Base-by-base conservation (phyloP, 148 eudicot genomes). In the Diospyros lotus region DNA sequence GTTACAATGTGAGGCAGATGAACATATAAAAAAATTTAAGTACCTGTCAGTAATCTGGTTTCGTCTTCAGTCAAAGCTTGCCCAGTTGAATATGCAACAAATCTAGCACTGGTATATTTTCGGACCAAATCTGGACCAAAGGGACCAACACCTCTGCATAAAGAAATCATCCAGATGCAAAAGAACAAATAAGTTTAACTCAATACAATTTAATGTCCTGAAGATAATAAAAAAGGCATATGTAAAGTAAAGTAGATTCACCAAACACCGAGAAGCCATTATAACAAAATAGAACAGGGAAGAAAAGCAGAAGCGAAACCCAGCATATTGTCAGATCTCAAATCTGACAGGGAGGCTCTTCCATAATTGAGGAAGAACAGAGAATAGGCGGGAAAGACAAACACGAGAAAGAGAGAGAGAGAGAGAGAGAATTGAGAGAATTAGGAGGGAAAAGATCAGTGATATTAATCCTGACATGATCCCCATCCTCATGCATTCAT, bases 101-200 rank as follows among this genome's bases (percentile, higher is more conserved):
- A 95, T 68, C 99, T 87, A 3, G 90, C 90, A 77, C 86, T 85
- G 48, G 99, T 95, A 73, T 95, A 95, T 66, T 71, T 81, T 77
- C 88, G 92, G 78, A 95, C 99, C 46, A 95, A 68, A 81, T 86
- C 75, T 45, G 99, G 99, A 76, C 97, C 97, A 88, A 89, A 92
- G 50, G 97, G 99, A 59, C 99, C 99, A 78, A 92, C 78, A 66
- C 99, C 97, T 85, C 99, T 92, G 84, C 85, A 82, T 17, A 50
- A 77, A 18, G 39, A 65, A 28, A 42, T 1, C 43, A 43, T 58
- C 42, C 17, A 72, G 43, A 11, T 28, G 58, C 43, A 15, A 46
- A 54, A 69, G 58, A 61, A 41, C 40, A 70, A 5, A 55, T 76
- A 43, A 76, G 43, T 55, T 64, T 46, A 41, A 58, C n/a, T 12